Evolutionary conservation across 2,329 filamentous ascomycete species (phyloP), one percentile per base, ranked within the genome.

Genomic region (Pseudocercospora fijiensis): DNA sequence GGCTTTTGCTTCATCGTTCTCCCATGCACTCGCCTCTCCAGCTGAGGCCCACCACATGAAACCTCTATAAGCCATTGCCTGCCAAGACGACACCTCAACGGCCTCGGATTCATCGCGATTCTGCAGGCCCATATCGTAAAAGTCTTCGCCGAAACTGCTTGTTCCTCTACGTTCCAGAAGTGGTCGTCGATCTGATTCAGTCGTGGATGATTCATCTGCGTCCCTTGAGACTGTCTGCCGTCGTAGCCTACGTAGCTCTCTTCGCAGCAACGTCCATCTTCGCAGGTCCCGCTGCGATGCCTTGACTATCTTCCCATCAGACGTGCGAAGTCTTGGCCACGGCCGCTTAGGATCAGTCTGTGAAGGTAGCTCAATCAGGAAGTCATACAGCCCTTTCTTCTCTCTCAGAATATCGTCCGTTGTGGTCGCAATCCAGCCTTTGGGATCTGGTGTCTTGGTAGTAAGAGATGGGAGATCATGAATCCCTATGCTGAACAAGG

Each of bases 1-100:
- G 27, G 82, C 79, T 60, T 84, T 81, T 64, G 81, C 80, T 70
- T 87, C 85, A 62, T 86, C 81, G 1, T 81, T 79, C 9, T 83
- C 77, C 57, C 81, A 82, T 11, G 81, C 80, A 27, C 84, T 82
- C 65, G 89, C 85, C 77, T 95, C 91, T 63, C 90, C 91, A 0
- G 91, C 90, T 16, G 88, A 91, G 1, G 91, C 90, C 91, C 91
- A 95, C 91, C 91, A 95, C 85, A 94, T 91, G 79, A 94, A 93
- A 24, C 89, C 88, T 60, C 85, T 86, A 77, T 94, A 95, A 4
- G 91, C 91, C 26, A 94, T 84, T 0, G 89, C 87, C 0, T 89
- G 83, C 91, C 86, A 88, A 0, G 84, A 84, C 41, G 82, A 75
- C 2, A 85, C 81, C 69, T 88, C 85, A 8, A 86, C 81, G 1